Conservation (phyloP, 306 rosid species). For the Trifolium pratense region DNA sequence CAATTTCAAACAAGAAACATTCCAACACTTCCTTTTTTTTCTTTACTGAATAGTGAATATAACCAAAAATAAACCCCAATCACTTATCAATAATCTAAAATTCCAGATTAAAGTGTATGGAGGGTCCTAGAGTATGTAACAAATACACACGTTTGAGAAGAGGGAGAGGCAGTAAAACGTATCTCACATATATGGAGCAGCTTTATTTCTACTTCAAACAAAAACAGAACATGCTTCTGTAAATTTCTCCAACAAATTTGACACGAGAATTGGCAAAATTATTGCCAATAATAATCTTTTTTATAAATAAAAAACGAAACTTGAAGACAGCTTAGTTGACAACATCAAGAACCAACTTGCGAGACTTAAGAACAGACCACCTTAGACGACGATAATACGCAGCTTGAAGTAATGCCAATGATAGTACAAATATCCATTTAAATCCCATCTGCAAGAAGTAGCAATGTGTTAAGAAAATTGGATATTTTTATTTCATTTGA, state of each 20-base stretch:
- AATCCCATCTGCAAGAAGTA: conserved; percentile 86
- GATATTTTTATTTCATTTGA: background rate
- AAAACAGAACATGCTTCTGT: conserved; percentile 54
- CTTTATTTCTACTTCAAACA: conserved; percentile 65
- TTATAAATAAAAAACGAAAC: conserved; percentile 48
- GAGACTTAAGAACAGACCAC: conserved; percentile 96
- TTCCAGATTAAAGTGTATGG: background rate
- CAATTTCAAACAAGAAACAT: conserved; percentile 22
- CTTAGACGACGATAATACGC: conserved; percentile 87
- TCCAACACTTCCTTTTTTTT: background rate
- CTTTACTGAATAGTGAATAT: conserved; percentile 3
- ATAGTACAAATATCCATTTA: conserved; percentile 94
- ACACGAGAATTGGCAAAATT: conserved; percentile 59
- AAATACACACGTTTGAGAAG: conserved; percentile 44
- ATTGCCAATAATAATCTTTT: conserved; percentile 58
- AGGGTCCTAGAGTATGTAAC: conserved; percentile 34
- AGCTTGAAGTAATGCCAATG: conserved; percentile 93
- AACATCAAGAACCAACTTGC: conserved; percentile 96
- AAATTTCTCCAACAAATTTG: conserved; percentile 53
- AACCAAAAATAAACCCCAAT: conserved; percentile 30
- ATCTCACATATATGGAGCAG: conserved; percentile 46
- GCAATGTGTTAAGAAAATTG: background rate
- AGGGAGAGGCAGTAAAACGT: background rate
- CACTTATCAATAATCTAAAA: conserved; percentile 29
- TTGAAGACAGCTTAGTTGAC: conserved; percentile 66